Evolutionary conservation across 2,329 filamentous ascomycete species (phyloP).

Genomic region (Pyrenophora graminea): DNA sequence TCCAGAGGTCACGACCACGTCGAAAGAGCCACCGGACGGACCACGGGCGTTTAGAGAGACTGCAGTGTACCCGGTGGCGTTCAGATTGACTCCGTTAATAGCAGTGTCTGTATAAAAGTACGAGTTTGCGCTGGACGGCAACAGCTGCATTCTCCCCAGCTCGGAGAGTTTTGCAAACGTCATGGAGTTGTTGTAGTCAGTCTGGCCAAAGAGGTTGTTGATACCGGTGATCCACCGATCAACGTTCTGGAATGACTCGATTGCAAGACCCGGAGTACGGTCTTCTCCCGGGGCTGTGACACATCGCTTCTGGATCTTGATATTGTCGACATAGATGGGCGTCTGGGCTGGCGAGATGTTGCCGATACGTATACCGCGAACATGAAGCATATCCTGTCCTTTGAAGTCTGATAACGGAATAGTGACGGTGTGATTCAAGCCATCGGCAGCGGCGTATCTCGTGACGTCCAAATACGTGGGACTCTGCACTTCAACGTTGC

Average conservation of each 20-base stretch:
- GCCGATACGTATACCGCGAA: slow-evolving; percentile 12
- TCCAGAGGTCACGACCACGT: slow-evolving; percentile 6
- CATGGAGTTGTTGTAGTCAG: slow-evolving; percentile 12
- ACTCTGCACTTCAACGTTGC: slow-evolving; percentile 4
- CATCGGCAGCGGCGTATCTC: slow-evolving; percentile 10
- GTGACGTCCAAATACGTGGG: slow-evolving; percentile 10
- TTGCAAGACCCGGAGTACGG: slow-evolving; percentile 7
- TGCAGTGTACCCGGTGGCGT: slow-evolving; percentile 8
- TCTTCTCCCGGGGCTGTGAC: slow-evolving; percentile 14
- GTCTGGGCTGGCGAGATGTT: slow-evolving; percentile 13
- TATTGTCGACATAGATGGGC: slow-evolving; percentile 10
- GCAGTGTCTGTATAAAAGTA: slow-evolving; percentile 11
- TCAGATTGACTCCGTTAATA: slow-evolving; percentile 4
- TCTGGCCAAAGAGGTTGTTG: slow-evolving; percentile 14
- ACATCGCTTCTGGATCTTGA: slow-evolving; percentile 14
- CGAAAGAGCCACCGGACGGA: slow-evolving; percentile 8
- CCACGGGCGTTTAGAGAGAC: slow-evolving; percentile 12
- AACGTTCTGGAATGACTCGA: slow-evolving; percentile 14
- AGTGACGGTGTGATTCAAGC: slow-evolving; percentile 10
- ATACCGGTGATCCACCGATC: slow-evolving; percentile 15
- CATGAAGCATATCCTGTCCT: slow-evolving; percentile 9
- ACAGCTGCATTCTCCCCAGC: slow-evolving; percentile 9
- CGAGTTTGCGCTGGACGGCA: slow-evolving; percentile 3
- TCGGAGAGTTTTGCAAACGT: slow-evolving; percentile 12
- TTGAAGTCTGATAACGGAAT: slow-evolving; percentile 10